These are phyloP conservation scores for Kwoniella dendrophila DNA, from an alignment of 768 basidiomycete genomes.

Conservation along the genomic window DNA sequence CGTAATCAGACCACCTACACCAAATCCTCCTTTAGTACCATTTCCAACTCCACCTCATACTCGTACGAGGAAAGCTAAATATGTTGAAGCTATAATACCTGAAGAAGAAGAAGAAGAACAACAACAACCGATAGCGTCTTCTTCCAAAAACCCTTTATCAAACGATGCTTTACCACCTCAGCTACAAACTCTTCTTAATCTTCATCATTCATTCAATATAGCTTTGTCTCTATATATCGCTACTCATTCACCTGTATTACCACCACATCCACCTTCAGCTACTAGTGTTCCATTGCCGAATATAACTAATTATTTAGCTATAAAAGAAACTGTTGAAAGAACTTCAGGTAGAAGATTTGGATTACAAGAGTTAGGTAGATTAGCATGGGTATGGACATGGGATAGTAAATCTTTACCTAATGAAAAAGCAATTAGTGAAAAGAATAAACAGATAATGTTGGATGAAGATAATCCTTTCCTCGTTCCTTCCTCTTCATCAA, in stretches of 20 bases:
- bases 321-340: conserved; percentile 50
- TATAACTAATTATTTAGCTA: conserved; percentile 45
- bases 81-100: conserved; percentile 10
- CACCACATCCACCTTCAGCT: conserved; percentile 42
- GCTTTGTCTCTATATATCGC: conserved; percentile 52
- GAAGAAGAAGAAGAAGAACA: too few relatives aligned
- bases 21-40: conserved; percentile 51
- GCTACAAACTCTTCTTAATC: conserved; percentile 47
- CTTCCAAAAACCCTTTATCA: conserved; percentile 9
- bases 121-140: neutral
- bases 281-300: conserved; percentile 41
- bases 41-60: conserved; percentile 51
- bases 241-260: conserved; percentile 52
- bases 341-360: conserved; percentile 49
- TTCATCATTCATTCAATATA: conserved; percentile 53
- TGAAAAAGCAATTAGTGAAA: conserved; percentile 25
- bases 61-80: conserved; percentile 27
- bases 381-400: conserved; percentile 56
- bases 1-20: conserved; percentile 46
- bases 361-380: conserved; percentile 39
- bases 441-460: conserved; percentile 21
- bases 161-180: conserved; percentile 41
- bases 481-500: conserved; percentile 9
- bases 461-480: conserved; percentile 49
- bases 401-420: conserved; percentile 34